These are phyloP conservation scores for Ophiostoma sp. DNA, from an alignment of 2,329 filamentous ascomycete genomes.

Conservation along the genomic window DNA sequence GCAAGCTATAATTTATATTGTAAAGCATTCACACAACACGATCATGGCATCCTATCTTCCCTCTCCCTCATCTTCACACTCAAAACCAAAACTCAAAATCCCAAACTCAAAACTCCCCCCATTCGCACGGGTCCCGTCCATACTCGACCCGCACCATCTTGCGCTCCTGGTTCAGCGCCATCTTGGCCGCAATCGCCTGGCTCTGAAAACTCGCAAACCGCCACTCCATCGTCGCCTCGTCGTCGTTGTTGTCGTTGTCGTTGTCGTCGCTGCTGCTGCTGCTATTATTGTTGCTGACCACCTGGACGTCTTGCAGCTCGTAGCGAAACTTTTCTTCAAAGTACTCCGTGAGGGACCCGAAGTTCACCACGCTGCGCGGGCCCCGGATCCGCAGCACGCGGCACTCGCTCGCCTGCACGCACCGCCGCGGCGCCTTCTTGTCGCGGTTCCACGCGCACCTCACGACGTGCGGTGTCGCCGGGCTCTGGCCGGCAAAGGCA, in stretches of 20 bases:
- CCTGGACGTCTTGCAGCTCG: conserved; percentile 23
- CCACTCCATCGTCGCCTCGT: conserved; percentile 25
- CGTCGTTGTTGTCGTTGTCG: background rate
- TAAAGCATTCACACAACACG: too few species aligned
- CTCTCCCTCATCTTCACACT: too few species aligned
- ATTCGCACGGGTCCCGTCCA: conserved; percentile 26
- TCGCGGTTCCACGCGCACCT: conserved; percentile 26
- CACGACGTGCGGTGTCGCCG: background rate
- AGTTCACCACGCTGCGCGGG: conserved; percentile 22
- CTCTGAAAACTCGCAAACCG: conserved; percentile 28
- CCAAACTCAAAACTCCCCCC: background rate
- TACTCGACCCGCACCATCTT: conserved; percentile 24
- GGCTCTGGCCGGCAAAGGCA: too few species aligned
- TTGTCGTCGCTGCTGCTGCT: too few species aligned
- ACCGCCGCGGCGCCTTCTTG: conserved; percentile 25
- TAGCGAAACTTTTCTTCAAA: conserved; percentile 25
- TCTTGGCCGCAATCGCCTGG: conserved; percentile 28
- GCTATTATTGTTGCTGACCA: background rate
- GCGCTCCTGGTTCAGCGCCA: conserved; percentile 27
- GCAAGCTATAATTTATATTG: background rate
- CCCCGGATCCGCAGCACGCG: conserved; percentile 26
- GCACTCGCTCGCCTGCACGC: conserved; percentile 26
- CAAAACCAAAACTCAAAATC: background rate
- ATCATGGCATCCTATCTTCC: too few species aligned
- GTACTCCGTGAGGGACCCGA: conserved; percentile 22